phyloP scores from a whole-genome alignment of 257 asterid genomes.

The Echium plantagineum region DNA sequence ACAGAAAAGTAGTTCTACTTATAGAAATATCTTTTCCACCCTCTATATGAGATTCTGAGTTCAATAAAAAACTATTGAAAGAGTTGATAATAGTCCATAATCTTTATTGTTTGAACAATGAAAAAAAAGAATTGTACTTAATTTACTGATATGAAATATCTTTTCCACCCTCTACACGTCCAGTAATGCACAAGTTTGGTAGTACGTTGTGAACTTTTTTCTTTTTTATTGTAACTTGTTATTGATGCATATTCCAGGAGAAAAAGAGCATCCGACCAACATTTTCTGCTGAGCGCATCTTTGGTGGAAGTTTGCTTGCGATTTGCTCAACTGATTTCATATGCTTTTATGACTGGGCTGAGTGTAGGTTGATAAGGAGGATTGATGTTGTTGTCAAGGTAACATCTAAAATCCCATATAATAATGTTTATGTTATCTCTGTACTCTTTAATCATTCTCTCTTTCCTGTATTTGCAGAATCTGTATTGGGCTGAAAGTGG shows the following conservation, averaged over 20 bases:
- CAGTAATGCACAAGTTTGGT: background rate
- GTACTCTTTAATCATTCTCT: background rate
- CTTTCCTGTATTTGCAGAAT: constrained; percentile 1
- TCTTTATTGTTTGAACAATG: no score
- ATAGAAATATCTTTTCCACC: background rate
- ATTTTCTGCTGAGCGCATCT: constrained; percentile 83
- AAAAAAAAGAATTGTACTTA: background rate
- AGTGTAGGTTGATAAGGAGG: constrained; percentile 78
- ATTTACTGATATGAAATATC: no score
- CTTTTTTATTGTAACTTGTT: background rate
- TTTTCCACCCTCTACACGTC: no score
- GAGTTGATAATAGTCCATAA: no score
- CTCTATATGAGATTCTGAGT: background rate
- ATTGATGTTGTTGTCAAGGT: constrained; percentile 94
- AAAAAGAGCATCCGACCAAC: constrained; percentile 95
- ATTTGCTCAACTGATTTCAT: constrained; percentile 87
- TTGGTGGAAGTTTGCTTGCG: constrained; percentile 78
- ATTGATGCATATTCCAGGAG: constrained; percentile 53
- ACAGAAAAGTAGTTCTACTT: background rate
- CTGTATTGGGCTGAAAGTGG: constrained; percentile 75
- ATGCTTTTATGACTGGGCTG: constrained; percentile 91
- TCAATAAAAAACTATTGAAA: background rate
- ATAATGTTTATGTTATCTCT: constrained; percentile 10
- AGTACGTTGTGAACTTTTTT: background rate
- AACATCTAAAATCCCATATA: constrained; percentile 14